These are phyloP conservation scores for Taxillus chinensis DNA, from an alignment of 164 flowering plant species.

Conservation along the genomic window DNA sequence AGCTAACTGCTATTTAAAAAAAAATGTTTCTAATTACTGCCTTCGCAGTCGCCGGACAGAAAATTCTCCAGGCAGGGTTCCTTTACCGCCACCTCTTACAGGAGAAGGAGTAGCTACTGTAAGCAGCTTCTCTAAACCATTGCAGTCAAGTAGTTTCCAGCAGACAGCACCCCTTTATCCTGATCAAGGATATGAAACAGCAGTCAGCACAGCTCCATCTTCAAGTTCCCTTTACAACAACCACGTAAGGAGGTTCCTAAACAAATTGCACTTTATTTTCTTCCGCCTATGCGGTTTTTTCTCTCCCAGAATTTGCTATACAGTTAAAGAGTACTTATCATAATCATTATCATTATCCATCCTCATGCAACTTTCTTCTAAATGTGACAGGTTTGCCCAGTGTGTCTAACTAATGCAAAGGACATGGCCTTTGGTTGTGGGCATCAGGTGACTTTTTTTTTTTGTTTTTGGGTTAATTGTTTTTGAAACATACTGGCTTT, in stretches of 20 bases:
- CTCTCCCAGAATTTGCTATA: too few species aligned
- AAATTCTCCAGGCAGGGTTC: constrained; percentile 20
- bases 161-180: constrained; percentile 12
- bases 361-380: background rate
- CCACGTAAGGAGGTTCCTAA: constrained; percentile 10
- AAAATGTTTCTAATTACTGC: background rate
- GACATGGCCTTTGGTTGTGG: constrained; percentile 51
- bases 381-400: constrained; percentile 27
- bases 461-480: too few species aligned
- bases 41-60: constrained; percentile 13
- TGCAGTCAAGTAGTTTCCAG: constrained; percentile 26
- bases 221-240: constrained; percentile 12
- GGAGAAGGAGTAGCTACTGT: constrained; percentile 11
- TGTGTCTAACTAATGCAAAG: constrained; percentile 30
- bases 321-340: too few species aligned
- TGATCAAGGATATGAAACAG: constrained; percentile 6
- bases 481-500: too few species aligned
- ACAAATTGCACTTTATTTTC: too few species aligned
- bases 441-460: constrained; percentile 26
- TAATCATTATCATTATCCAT: too few species aligned
- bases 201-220: constrained; percentile 8
- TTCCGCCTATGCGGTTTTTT: background rate
- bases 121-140: constrained; percentile 11
- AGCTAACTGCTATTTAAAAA: background rate
- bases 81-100: constrained; percentile 29